A percentile compares a stretch with the other conserved stretches of the same genome.
These are phyloP conservation scores for Bifiguratus adelaidae DNA, from an alignment of 192 early-diverging fungal species.

Conservation along the genomic window DNA sequence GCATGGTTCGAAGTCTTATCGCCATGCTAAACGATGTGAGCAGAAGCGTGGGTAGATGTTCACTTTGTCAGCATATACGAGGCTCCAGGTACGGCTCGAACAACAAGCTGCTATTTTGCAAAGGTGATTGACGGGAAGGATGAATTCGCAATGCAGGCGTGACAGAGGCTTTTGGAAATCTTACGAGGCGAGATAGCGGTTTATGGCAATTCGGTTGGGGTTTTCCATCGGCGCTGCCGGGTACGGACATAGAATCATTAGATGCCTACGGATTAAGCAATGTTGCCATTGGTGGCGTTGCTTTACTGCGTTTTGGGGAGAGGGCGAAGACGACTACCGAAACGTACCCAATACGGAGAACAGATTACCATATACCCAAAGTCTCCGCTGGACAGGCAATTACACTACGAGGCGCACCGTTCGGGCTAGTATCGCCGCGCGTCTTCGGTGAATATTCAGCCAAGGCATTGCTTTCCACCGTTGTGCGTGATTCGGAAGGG, in stretches of 20 bases:
- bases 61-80: no score
- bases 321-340: not conserved
- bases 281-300: not conserved
- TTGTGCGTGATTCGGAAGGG: conserved; percentile 15
- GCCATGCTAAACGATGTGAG: no score
- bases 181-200: not conserved
- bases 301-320: not conserved
- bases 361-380: not conserved
- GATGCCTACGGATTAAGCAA: not conserved
- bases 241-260: not conserved
- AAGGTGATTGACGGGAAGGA: no score
- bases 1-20: no score
- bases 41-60: no score
- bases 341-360: not conserved
- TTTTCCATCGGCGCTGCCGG: not conserved
- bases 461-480: conserved; percentile 20
- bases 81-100: no score
- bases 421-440: conserved; percentile 22
- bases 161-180: not conserved
- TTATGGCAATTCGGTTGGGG: not conserved
- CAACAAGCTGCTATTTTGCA: no score
- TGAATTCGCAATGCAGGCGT: no score
- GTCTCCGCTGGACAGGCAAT: not conserved
- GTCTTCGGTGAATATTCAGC: conserved; percentile 25
- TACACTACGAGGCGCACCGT: conserved; percentile 6